Conservation (phyloP, 371 early-diverging fungal species). For the Apophysomyces ossiformis region DNA sequence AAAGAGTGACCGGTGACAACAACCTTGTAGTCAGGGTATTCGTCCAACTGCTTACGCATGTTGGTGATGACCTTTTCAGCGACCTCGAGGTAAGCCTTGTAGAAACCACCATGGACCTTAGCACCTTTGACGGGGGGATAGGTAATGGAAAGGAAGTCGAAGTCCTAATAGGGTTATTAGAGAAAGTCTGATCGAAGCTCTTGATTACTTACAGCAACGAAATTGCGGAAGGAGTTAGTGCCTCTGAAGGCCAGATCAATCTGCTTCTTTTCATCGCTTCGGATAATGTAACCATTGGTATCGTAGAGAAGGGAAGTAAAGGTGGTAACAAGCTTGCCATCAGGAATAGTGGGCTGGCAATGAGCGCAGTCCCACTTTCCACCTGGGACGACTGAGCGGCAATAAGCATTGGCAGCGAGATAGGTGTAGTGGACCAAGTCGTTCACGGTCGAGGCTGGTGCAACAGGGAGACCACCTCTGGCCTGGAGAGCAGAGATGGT, state of each 20-base stretch:
- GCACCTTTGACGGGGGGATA: conserved; percentile 21
- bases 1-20: conserved; percentile 29
- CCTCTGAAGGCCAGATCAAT: conserved; percentile 32
- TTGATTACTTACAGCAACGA: conserved; percentile 22
- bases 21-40: conserved; percentile 23
- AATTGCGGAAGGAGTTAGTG: conserved; percentile 25
- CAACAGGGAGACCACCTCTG: conserved; percentile 9
- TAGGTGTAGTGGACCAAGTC: conserved; percentile 13
- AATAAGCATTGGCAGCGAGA: conserved; percentile 24
- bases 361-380: conserved; percentile 19
- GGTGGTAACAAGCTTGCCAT: conserved; percentile 20
- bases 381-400: conserved; percentile 22
- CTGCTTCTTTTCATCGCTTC: conserved; percentile 21
- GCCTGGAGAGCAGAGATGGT: not conserved
- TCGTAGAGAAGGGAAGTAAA: conserved; percentile 22
- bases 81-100: conserved; percentile 20
- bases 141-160: conserved; percentile 13
- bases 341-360: conserved; percentile 12
- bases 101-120: conserved; percentile 25
- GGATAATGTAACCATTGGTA: conserved; percentile 23
- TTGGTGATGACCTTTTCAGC: conserved; percentile 11
- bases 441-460: conserved; percentile 12
- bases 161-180: conserved; percentile 2
- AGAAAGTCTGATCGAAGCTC: conserved; percentile 6
- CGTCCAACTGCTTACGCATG: conserved; percentile 13